A percentile compares a stretch with the other conserved stretches of the same genome.
Conservation (phyloP, 139 green algal species). For the Gonium pectorale region DNA sequence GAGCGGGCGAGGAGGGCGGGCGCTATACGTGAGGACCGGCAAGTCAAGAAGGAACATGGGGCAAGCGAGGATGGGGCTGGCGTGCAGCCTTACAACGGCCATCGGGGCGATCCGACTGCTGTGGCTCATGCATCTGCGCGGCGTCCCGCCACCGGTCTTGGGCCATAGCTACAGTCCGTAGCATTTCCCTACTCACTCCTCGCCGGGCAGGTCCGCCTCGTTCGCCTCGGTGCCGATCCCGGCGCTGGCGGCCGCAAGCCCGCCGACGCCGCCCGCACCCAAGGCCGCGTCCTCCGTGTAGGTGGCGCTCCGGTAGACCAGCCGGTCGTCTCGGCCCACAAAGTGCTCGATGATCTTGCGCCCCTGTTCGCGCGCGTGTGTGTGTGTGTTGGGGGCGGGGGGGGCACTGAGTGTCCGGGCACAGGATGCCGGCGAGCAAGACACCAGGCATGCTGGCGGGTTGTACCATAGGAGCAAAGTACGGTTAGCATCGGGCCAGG, state of each 20-base stretch:
- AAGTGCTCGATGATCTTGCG: constrained; percentile 75
- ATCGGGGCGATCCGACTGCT: no score
- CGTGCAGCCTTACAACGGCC: no score
- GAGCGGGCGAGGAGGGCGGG: neutral
- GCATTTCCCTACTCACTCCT: constrained; percentile 18
- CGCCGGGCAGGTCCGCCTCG: neutral
- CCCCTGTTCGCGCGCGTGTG: constrained; percentile 11
- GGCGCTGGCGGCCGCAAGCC: neutral
- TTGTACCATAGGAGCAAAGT: no score
- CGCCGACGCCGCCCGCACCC: neutral
- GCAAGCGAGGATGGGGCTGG: no score
- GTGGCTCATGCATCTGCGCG: no score
- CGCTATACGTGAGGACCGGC: no score
- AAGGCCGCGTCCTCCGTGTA: constrained; percentile 58
- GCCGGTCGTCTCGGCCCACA: constrained; percentile 72
- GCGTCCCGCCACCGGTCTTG: no score
- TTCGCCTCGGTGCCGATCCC: neutral
- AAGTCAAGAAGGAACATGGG: no score
- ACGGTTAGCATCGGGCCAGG: no score
- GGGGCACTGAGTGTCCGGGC: no score
- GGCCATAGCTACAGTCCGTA: neutral
- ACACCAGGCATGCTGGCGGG: no score
- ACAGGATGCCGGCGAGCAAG: no score
- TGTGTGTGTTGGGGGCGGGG: neutral
- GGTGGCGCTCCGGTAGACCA: constrained; percentile 79